phyloP scores from a whole-genome alignment of 345 rosid genomes.

The Aurinia saxatilis region DNA sequence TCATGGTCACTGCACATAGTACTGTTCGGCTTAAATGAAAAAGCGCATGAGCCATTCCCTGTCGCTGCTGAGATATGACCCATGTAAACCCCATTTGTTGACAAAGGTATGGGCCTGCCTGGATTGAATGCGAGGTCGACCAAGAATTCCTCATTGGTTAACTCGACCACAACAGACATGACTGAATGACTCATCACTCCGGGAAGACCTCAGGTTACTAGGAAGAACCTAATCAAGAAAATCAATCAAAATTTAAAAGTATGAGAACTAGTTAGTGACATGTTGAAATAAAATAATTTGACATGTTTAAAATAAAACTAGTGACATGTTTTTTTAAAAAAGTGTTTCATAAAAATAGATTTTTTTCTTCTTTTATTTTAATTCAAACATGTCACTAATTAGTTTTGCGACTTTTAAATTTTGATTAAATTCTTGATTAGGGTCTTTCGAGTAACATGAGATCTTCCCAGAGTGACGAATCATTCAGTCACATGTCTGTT shows the following conservation, averaged over 20 bases:
- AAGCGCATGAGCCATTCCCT: conserved; percentile 65
- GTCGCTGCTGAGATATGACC: conserved; percentile 58
- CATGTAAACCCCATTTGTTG: conserved; percentile 52
- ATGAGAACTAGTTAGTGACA: conserved; percentile 6
- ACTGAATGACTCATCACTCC: conserved; percentile 46
- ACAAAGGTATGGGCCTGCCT: conserved; percentile 58
- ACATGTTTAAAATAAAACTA: no score
- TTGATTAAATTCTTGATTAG: conserved; percentile 24
- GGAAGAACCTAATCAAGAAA: conserved; percentile 56
- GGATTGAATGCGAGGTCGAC: conserved; percentile 80
- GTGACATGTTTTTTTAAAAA: no score
- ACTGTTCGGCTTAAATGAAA: conserved; percentile 72
- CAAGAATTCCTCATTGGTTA: conserved; percentile 55
- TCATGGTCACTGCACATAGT: conserved; percentile 53
- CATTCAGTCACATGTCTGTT: conserved; percentile 77
- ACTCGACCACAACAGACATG: conserved; percentile 77
- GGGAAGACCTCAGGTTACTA: conserved; percentile 45
- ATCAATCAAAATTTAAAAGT: background rate
- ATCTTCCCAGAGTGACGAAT: conserved; percentile 40
- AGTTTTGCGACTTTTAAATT: conserved; percentile 1
- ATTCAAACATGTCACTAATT: background rate
- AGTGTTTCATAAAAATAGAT: no score
- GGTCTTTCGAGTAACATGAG: conserved; percentile 69
- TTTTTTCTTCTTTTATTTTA: no score
- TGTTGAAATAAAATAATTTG: background rate